phyloP scores from a whole-genome alignment of 2,329 filamentous ascomycete genomes.

The Paecilomyces variotii region DNA sequence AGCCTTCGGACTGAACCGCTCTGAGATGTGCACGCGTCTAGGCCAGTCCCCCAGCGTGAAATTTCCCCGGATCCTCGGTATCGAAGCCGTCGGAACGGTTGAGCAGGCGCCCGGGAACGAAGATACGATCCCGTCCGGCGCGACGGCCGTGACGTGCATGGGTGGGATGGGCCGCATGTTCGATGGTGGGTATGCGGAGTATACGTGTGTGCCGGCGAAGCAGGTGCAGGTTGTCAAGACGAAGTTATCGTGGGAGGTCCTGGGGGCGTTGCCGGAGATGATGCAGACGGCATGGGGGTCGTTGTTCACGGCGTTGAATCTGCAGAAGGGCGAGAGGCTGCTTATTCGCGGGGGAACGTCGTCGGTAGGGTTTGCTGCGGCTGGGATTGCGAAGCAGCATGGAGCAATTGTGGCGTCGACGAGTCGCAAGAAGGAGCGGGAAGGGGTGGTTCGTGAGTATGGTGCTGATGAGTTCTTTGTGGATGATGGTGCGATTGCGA shows the following conservation, averaged over 20 bases:
- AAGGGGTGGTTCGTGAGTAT: constrained; percentile 28
- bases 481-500: constrained; percentile 35
- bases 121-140: constrained; percentile 29
- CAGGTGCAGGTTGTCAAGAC: constrained; percentile 34
- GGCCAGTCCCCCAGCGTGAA: constrained; percentile 33
- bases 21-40: constrained; percentile 41
- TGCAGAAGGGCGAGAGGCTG: constrained; percentile 34
- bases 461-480: constrained; percentile 39
- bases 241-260: constrained; percentile 31
- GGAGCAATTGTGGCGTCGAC: constrained; percentile 35
- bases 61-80: constrained; percentile 40
- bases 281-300: constrained; percentile 43
- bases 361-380: constrained; percentile 40
- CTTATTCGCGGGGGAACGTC: constrained; percentile 45
- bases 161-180: constrained; percentile 42
- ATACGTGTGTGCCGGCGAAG: constrained; percentile 34
- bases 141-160: constrained; percentile 41
- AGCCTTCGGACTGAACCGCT: constrained; percentile 42
- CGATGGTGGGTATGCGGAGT: constrained; percentile 45
- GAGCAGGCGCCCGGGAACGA: constrained; percentile 22
- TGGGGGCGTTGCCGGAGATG: constrained; percentile 46
- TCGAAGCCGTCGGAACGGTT: constrained; percentile 39
- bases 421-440: constrained; percentile 29
- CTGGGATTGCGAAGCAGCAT: constrained; percentile 36
- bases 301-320: constrained; percentile 30